These are phyloP conservation scores for Chondrus crispus DNA, from an alignment of 23 red algal genomes.

Conservation along the genomic window DNA sequence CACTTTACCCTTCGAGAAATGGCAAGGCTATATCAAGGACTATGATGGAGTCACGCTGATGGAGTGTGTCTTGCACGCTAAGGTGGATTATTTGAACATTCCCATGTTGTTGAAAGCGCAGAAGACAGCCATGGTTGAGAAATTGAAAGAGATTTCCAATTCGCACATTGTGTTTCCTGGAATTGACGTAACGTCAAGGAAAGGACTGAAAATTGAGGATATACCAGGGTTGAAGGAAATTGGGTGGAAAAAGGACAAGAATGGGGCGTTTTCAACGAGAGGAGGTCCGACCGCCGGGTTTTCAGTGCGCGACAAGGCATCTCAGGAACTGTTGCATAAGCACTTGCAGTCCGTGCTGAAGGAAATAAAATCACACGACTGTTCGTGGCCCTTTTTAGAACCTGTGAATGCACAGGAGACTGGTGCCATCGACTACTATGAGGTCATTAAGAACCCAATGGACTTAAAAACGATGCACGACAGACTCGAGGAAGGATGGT, in stretches of 20 bases:
- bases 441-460: constrained; percentile 99
- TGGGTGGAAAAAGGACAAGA: constrained; percentile 63
- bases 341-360: constrained; percentile 92
- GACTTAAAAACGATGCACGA: constrained; percentile 92
- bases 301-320: constrained; percentile 55
- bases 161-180: constrained; percentile 95
- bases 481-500: constrained; percentile 87
- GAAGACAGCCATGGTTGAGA: constrained; percentile 91
- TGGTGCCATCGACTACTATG: constrained; percentile 96
- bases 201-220: constrained; percentile 78
- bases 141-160: constrained; percentile 87
- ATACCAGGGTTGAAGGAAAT: constrained; percentile 93
- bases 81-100: constrained; percentile 97
- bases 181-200: constrained; percentile 69
- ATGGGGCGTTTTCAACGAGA: constrained; percentile 36
- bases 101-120: constrained; percentile 93
- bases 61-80: constrained; percentile 89
- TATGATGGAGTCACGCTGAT: constrained; percentile 97
- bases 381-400: constrained; percentile 98
- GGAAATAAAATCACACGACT: constrained; percentile 87
- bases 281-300: constrained; percentile 63
- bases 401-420: constrained; percentile 95
- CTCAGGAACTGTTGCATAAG: constrained; percentile 78
- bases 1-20: constrained; percentile 77
- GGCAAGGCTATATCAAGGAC: constrained; percentile 99